These are phyloP conservation scores for Daldinia caldariorum DNA, from an alignment of 495 filamentous ascomycete species.

Conservation along the genomic window DNA sequence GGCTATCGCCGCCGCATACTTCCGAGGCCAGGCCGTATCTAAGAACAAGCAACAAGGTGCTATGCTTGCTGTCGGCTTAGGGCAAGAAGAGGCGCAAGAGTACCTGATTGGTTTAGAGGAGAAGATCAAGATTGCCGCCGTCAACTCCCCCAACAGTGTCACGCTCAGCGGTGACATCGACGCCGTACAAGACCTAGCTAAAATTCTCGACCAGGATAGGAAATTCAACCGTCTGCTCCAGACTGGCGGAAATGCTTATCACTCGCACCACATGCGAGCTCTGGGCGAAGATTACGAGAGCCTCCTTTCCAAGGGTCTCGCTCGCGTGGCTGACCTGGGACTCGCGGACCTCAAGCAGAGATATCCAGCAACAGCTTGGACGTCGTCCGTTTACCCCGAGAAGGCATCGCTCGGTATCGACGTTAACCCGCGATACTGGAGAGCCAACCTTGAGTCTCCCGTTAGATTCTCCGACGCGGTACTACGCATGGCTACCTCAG, in stretches of 20 bases:
- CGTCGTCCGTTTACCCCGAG: slow-evolving; percentile 26
- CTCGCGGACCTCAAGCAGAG: neutral
- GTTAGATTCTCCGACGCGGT: slow-evolving; percentile 53
- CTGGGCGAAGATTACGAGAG: slow-evolving; percentile 6
- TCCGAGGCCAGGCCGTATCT: slow-evolving; percentile 49
- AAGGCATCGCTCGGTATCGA: neutral
- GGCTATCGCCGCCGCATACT: slow-evolving; percentile 48
- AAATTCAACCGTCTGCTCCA: slow-evolving; percentile 55
- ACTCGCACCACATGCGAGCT: slow-evolving; percentile 58
- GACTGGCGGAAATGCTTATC: slow-evolving; percentile 63
- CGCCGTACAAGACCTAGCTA: slow-evolving; percentile 45
- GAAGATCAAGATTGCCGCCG: slow-evolving; percentile 51
- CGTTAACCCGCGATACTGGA: slow-evolving; percentile 50
- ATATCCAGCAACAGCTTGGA: slow-evolving; percentile 22
- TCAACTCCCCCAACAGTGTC: slow-evolving; percentile 55
- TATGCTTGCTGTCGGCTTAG: slow-evolving; percentile 62
- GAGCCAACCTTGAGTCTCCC: slow-evolving; percentile 52
- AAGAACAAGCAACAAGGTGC: slow-evolving; percentile 49
- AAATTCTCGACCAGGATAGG: slow-evolving; percentile 51
- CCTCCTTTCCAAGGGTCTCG: neutral
- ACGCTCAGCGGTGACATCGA: slow-evolving; percentile 57
- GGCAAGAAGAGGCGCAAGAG: slow-evolving; percentile 3
- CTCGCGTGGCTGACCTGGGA: neutral
- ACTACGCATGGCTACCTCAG: slow-evolving; percentile 43
- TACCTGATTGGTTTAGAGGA: slow-evolving; percentile 24